Percentiles rank a stretch among this genome's conserved stretches.
These are phyloP conservation scores for Syzygium syzygioides DNA, from an alignment of 441 rosid genomes.

Conservation along the genomic window DNA sequence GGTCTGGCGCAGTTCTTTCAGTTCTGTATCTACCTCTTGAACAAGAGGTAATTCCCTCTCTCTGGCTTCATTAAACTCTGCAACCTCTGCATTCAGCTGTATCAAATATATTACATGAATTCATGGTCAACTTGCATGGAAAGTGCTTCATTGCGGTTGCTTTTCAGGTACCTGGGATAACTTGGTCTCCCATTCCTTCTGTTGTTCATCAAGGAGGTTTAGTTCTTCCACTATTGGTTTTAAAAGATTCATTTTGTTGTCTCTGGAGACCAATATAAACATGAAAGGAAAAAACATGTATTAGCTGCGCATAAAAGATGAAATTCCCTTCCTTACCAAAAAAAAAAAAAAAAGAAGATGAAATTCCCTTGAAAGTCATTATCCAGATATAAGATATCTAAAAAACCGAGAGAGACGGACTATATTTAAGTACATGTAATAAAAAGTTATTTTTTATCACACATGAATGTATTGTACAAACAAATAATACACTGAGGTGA, in stretches of 20 bases:
- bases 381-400: neutral
- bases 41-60: conserved; percentile 66
- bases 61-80: conserved; percentile 47
- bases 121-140: neutral
- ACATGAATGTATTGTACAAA: neutral
- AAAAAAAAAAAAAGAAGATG: neutral
- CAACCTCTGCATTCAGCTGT: conserved; percentile 78
- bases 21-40: conserved; percentile 51
- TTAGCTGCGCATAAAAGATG: neutral
- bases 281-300: neutral
- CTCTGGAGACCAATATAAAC: conserved; percentile 23
- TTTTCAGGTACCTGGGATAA: conserved; percentile 47
- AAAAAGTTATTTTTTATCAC: neutral
- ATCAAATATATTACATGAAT: conserved; percentile 6
- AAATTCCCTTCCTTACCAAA: neutral
- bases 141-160: neutral
- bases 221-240: conserved; percentile 48
- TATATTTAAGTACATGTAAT: neutral
- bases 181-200: conserved; percentile 52
- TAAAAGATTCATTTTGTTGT: conserved; percentile 58
- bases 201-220: conserved; percentile 55
- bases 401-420: neutral
- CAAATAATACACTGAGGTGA: neutral
- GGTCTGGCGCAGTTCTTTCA: conserved; percentile 53
- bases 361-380: neutral